phyloP scores from a whole-genome alignment of 306 rosid genomes.

The Fragaria vesca region DNA sequence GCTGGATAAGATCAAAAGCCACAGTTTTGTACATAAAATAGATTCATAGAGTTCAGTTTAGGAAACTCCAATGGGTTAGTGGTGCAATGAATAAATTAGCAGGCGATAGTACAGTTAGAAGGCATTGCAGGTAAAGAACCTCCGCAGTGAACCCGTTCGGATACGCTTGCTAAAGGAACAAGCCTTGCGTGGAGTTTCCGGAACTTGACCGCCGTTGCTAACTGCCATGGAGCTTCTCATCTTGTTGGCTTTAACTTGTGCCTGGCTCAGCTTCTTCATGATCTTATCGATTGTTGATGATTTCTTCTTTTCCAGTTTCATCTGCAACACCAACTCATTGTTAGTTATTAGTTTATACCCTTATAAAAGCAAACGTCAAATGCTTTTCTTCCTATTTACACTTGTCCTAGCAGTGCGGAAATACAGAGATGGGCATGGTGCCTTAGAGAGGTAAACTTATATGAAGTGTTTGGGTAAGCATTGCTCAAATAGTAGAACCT shows the following conservation, averaged over 20 bases:
- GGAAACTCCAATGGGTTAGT: slow-evolving; percentile 3
- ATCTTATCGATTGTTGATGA: slow-evolving; percentile 83
- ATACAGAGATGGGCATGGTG: background rate
- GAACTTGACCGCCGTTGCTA: slow-evolving; percentile 25
- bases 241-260: slow-evolving; percentile 67
- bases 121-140: slow-evolving; percentile 31
- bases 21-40: background rate
- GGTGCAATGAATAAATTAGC: background rate
- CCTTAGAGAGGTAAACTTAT: background rate
- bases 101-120: slow-evolving; percentile 12
- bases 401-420: background rate
- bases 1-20: background rate
- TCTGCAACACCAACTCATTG: slow-evolving; percentile 46
- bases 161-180: slow-evolving; percentile 16
- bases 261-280: slow-evolving; percentile 62
- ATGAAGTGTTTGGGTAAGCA: background rate
- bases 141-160: slow-evolving; percentile 25
- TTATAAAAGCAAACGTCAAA: background rate
- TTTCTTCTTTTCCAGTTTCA: slow-evolving; percentile 81
- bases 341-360: slow-evolving; percentile 12
- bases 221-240: slow-evolving; percentile 49
- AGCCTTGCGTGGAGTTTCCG: slow-evolving; percentile 13
- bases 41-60: background rate
- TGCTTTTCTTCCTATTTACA: background rate
- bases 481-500: slow-evolving; percentile 43